phyloP scores from a whole-genome alignment of 805 yeast genomes.

The Cyberlindnera euphorbiiphila region DNA sequence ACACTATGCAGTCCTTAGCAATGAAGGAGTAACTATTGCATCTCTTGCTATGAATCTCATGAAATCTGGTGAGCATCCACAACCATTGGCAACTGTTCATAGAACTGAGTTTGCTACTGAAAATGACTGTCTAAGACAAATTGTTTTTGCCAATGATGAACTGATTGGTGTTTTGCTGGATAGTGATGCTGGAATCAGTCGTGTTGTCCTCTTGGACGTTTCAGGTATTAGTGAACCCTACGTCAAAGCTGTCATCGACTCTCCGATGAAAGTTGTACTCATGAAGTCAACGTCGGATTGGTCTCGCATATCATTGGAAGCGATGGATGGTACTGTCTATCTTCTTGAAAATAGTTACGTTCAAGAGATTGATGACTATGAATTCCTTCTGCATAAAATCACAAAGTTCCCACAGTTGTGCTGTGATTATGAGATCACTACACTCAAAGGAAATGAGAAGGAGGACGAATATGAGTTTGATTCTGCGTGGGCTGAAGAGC shows the following conservation, averaged over 20 bases:
- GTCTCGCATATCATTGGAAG: slow-evolving; percentile 49
- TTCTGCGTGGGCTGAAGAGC: slow-evolving; percentile 27
- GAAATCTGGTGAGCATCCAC: slow-evolving; percentile 47
- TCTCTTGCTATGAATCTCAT: slow-evolving; percentile 41
- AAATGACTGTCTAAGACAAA: slow-evolving; percentile 55
- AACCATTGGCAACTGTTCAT: slow-evolving; percentile 17
- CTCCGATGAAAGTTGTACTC: slow-evolving; percentile 49
- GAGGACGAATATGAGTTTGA: slow-evolving; percentile 20
- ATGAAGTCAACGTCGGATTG: slow-evolving; percentile 54
- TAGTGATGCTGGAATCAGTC: slow-evolving; percentile 40
- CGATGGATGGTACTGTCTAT: slow-evolving; percentile 58
- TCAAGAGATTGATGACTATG: slow-evolving; percentile 26
- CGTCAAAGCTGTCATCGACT: slow-evolving; percentile 39
- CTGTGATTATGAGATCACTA: slow-evolving; percentile 49
- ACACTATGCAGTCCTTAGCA: slow-evolving; percentile 53
- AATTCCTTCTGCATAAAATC: slow-evolving; percentile 32
- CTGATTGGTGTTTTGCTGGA: slow-evolving; percentile 60
- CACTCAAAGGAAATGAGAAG: slow-evolving; percentile 20
- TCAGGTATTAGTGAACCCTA: slow-evolving; percentile 39
- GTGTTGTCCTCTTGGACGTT: slow-evolving; percentile 48
- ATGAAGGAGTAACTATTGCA: slow-evolving; percentile 43
- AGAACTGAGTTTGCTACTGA: slow-evolving; percentile 35
- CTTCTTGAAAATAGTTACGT: slow-evolving; percentile 29
- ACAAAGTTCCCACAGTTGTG: slow-evolving; percentile 68
- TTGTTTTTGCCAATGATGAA: slow-evolving; percentile 50